phyloP scores from a whole-genome alignment of 2,329 filamentous ascomycete species.

The Apiospora pterosperma region DNA sequence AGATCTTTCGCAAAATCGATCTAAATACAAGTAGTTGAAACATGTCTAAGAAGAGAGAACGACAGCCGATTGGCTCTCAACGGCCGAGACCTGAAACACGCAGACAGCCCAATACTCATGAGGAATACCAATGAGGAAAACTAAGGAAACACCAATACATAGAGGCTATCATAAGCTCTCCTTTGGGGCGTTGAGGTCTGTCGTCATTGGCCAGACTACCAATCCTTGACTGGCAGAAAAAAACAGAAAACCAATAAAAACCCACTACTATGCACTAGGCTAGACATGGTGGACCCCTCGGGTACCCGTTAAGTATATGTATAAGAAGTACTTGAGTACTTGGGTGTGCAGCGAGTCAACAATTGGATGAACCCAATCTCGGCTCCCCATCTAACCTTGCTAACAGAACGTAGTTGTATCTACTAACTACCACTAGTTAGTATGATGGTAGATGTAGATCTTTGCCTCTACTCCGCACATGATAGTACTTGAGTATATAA shows the following conservation, averaged over 20 bases:
- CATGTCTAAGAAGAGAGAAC: neutral
- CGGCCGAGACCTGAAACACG: constrained; percentile 2
- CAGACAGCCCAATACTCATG: neutral
- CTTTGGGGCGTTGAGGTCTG: neutral
- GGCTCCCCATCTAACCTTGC: too few relatives aligned
- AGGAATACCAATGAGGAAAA: too few relatives aligned
- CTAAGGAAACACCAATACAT: neutral
- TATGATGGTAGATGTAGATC: too few relatives aligned
- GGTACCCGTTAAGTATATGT: too few relatives aligned
- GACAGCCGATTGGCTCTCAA: neutral
- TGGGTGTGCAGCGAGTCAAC: neutral
- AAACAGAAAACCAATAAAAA: too few relatives aligned
- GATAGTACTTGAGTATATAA: too few relatives aligned
- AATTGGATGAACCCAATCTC: neutral
- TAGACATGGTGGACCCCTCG: neutral
- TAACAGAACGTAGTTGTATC: too few relatives aligned
- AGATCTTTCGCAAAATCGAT: neutral
- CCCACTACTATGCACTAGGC: too few relatives aligned
- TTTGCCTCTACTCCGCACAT: too few relatives aligned
- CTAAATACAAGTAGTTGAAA: neutral
- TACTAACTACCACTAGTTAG: too few relatives aligned
- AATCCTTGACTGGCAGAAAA: neutral
- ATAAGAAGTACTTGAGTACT: too few relatives aligned
- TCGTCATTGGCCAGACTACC: neutral
- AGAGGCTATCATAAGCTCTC: neutral